Evolutionary conservation across 2,329 filamentous ascomycete genomes (phyloP).

Genomic region (Leptodontidium sp.): DNA sequence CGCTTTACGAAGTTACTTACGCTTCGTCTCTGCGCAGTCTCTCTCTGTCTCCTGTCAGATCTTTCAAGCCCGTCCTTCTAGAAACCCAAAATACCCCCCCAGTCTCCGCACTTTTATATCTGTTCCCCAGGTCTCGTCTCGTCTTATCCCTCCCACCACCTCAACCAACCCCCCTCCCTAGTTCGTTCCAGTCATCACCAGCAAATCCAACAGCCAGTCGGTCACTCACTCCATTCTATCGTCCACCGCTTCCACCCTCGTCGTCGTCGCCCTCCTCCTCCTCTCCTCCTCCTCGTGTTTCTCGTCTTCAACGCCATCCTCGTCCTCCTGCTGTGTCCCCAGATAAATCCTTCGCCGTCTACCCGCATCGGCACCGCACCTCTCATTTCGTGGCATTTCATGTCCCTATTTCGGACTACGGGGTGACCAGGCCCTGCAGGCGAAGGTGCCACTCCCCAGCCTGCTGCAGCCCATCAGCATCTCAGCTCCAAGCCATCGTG

Average conservation of each 20-base stretch:
- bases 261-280: background rate
- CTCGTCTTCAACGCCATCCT: constrained; percentile 1
- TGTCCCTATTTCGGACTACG: constrained; percentile 13
- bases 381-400: constrained; percentile 11
- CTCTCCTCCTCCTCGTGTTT: constrained; percentile 6
- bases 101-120: no score
- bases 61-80: no score
- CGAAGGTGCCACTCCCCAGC: constrained; percentile 3
- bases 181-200: background rate
- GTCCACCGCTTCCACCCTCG: constrained; percentile 3
- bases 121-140: background rate
- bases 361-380: constrained; percentile 12
- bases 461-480: constrained; percentile 17
- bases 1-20: background rate
- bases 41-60: background rate
- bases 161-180: background rate
- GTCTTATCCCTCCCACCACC: background rate
- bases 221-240: background rate
- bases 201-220: background rate
- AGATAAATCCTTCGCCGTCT: constrained; percentile 14
- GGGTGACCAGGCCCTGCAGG: constrained; percentile 12
- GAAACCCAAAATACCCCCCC: no score
- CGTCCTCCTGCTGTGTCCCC: constrained; percentile 14
- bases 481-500: constrained; percentile 9
- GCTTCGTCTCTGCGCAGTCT: background rate